Conservation (phyloP, 1,284 basidiomycete species). For the Malassezia sp. region DNA sequence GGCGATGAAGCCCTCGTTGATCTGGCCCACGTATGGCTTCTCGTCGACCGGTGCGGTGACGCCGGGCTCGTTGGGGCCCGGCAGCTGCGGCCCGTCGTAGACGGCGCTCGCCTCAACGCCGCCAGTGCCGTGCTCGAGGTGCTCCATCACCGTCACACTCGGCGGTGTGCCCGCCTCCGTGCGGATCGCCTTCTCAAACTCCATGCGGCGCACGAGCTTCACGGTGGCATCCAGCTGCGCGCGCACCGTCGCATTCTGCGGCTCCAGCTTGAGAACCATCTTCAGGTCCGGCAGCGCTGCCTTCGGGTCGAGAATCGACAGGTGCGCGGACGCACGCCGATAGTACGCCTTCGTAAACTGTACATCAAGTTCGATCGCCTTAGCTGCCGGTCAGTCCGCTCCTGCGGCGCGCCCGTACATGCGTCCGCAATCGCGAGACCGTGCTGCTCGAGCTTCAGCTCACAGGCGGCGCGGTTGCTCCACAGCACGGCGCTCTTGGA, state of each 20-base stretch:
- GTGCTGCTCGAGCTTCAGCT: slow-evolving; percentile 45
- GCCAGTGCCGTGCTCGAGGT: slow-evolving; percentile 30
- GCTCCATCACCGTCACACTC: slow-evolving; percentile 25
- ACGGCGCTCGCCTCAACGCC: slow-evolving; percentile 21
- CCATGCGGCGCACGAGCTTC: slow-evolving; percentile 61
- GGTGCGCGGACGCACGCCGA: slow-evolving; percentile 78
- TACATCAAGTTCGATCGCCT: slow-evolving; percentile 77
- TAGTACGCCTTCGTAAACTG: slow-evolving; percentile 86
- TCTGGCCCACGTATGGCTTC: slow-evolving; percentile 42
- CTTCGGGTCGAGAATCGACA: slow-evolving; percentile 60
- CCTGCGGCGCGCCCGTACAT: too few species aligned
- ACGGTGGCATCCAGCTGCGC: slow-evolving; percentile 74
- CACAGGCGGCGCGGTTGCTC: slow-evolving; percentile 43
- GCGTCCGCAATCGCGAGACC: slow-evolving; percentile 45
- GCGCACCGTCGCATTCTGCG: slow-evolving; percentile 68
- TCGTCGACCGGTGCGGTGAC: slow-evolving; percentile 48
- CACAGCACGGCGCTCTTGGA: slow-evolving; percentile 29
- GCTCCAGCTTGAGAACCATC: slow-evolving; percentile 67
- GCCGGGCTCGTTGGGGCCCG: slow-evolving; percentile 48
- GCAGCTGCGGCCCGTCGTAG: slow-evolving; percentile 34
- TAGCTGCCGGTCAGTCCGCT: too few species aligned
- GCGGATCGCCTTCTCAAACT: slow-evolving; percentile 42
- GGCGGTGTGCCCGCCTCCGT: slow-evolving; percentile 30
- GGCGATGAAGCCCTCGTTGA: slow-evolving; percentile 60
- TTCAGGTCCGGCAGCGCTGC: slow-evolving; percentile 36